These are phyloP conservation scores for Pleurotus platypus DNA, from an alignment of 768 basidiomycete species.

Conservation along the genomic window DNA sequence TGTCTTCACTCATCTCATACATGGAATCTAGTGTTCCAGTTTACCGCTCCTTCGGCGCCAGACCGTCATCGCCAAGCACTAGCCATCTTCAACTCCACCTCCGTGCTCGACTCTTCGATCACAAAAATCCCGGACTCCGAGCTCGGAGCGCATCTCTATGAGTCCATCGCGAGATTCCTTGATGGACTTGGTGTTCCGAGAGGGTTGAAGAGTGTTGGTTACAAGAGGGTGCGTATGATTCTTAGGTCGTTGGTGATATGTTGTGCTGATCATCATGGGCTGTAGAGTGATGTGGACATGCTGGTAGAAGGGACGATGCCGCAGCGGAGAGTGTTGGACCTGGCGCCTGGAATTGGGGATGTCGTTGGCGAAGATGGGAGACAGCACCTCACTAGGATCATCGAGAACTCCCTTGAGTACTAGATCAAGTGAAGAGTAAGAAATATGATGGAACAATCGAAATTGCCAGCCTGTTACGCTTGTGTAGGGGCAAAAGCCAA, in stretches of 20 bases:
- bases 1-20: not conserved
- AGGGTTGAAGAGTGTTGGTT: conserved; percentile 79
- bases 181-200: conserved; percentile 82
- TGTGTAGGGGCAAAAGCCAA: too few relatives aligned
- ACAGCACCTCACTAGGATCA: conserved; percentile 77
- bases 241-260: not conserved
- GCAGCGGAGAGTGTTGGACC: conserved; percentile 86
- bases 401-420: conserved; percentile 78
- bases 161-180: conserved; percentile 86
- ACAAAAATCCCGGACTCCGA: conserved; percentile 73
- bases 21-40: conserved; percentile 70
- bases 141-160: conserved; percentile 74
- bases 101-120: conserved; percentile 65
- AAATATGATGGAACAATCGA: not conserved
- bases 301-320: conserved; percentile 92
- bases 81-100: conserved; percentile 73
- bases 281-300: conserved; percentile 56
- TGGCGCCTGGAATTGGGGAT: conserved; percentile 88
- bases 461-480: too few relatives aligned
- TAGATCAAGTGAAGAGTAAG: conserved; percentile 25
- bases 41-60: conserved; percentile 92
- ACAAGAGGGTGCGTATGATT: conserved; percentile 14
- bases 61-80: conserved; percentile 87
- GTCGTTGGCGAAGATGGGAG: conserved; percentile 79
- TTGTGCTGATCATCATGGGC: conserved; percentile 14